Percentiles rank a stretch among this genome's conserved stretches.
These are phyloP conservation scores for Balamuthia mandrillaris DNA, from an alignment of 208 protist genomes.

Conservation along the genomic window DNA sequence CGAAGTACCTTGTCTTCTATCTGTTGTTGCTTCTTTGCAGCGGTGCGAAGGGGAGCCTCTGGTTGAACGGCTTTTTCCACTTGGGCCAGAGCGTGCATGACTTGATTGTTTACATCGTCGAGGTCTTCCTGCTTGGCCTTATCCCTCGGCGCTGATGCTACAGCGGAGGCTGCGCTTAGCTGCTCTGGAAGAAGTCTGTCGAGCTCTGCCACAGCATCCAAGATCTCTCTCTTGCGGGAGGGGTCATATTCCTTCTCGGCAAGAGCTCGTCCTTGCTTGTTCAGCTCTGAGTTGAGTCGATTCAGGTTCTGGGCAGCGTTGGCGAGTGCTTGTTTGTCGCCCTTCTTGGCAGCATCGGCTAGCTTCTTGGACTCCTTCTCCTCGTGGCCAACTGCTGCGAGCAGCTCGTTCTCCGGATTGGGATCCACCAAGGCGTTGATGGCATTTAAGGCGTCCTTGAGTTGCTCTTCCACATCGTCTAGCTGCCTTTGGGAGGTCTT, in stretches of 20 bases:
- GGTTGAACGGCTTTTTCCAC: not conserved
- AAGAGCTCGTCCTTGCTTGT: not conserved
- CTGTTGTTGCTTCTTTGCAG: not conserved
- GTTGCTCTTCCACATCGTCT: not conserved
- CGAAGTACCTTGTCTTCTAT: not conserved
- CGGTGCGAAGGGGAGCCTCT: not conserved
- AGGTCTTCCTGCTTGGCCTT: not conserved
- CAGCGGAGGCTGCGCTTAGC: not conserved
- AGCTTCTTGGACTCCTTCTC: not conserved
- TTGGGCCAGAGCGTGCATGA: not conserved
- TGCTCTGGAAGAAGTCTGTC: constrained; percentile 22
- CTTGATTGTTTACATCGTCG: not conserved
- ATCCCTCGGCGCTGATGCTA: not conserved
- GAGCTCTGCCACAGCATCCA: not conserved
- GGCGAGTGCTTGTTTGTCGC: not conserved
- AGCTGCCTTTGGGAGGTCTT: not conserved
- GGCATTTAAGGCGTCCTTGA: not conserved
- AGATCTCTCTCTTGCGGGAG: not conserved
- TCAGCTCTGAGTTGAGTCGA: not conserved
- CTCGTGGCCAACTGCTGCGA: too few relatives aligned
- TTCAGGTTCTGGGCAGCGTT: not conserved
- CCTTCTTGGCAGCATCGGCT: not conserved
- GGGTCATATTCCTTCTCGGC: not conserved
- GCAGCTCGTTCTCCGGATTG: not conserved
- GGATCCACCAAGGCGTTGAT: not conserved